Percentiles rank a stretch among this genome's conserved stretches.
Conservation (phyloP, 2,329 filamentous ascomycete genomes). For the Sarocladium strictum region DNA sequence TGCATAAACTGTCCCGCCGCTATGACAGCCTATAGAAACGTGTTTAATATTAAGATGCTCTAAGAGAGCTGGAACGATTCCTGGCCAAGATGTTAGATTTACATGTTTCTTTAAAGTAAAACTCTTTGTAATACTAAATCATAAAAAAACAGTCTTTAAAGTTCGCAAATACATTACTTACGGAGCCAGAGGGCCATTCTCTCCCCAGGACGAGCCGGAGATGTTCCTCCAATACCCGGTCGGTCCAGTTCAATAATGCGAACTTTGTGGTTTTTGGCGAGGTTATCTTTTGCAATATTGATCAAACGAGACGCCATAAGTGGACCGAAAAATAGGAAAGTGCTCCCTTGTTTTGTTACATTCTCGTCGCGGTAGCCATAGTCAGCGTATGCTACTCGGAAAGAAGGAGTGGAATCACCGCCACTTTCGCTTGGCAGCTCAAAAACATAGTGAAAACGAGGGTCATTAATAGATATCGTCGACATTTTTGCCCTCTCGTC, state of each 20-base stretch:
- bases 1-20: constrained; percentile 24
- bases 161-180: constrained; percentile 3
- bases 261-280: constrained; percentile 25
- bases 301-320: constrained; percentile 23
- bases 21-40: constrained; percentile 23
- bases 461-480: not conserved
- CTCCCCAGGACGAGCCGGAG: constrained; percentile 16
- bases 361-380: constrained; percentile 23
- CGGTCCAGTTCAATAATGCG: constrained; percentile 27
- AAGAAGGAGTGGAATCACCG: not conserved
- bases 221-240: constrained; percentile 30
- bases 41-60: constrained; percentile 25
- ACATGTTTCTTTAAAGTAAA: too few species aligned
- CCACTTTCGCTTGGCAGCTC: not conserved
- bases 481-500: too few species aligned
- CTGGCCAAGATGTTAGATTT: constrained; percentile 10
- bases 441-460: not conserved
- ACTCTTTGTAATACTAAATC: not conserved
- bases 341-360: constrained; percentile 18
- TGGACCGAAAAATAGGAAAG: constrained; percentile 23
- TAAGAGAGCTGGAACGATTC: constrained; percentile 24
- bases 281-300: constrained; percentile 24
- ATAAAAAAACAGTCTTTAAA: not conserved
- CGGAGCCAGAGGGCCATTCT: constrained; percentile 23
- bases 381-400: constrained; percentile 22